Conservation (phyloP, 176 grass and related monocot species). For the Otatea glauca region DNA sequence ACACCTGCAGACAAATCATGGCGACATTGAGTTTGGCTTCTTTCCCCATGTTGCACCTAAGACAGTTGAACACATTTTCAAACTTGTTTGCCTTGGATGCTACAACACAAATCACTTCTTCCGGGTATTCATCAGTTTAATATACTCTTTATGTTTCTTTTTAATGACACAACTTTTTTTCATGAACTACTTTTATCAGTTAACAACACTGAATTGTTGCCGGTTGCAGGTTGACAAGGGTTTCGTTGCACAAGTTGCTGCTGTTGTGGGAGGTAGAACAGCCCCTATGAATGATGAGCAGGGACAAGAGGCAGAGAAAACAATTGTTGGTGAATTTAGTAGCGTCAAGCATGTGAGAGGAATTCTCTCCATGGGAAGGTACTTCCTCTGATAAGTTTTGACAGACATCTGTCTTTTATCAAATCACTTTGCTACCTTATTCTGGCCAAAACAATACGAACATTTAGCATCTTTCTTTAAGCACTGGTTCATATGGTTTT, state of each 20-base stretch:
- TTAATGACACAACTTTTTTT: background rate
- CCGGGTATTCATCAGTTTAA: constrained; percentile 54
- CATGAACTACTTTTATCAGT: constrained; percentile 1
- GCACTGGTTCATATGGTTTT: background rate
- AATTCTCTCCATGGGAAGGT: constrained; percentile 99
- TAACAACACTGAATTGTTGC: background rate
- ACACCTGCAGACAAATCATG: constrained; percentile 72
- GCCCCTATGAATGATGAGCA: constrained; percentile 85
- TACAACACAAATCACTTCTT: constrained; percentile 99
- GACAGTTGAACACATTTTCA: constrained; percentile 92
- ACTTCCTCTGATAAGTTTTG: constrained; percentile 13
- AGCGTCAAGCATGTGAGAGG: constrained; percentile 91
- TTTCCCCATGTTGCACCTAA: constrained; percentile 85
- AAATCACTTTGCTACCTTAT: background rate
- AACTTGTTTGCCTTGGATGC: constrained; percentile 88
- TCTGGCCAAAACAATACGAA: background rate
- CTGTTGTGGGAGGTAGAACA: constrained; percentile 76
- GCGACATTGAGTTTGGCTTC: constrained; percentile 96
- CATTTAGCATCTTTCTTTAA: background rate
- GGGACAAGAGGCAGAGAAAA: constrained; percentile 71
- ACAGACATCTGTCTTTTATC: background rate
- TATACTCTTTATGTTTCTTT: background rate
- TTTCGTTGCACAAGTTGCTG: constrained; percentile 97
- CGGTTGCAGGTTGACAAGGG: constrained; percentile 86
- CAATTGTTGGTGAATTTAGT: constrained; percentile 95